Evolutionary conservation across 208 protist genomes (phyloP), one percentile per base, ranked within the genome.

Genomic region (Acanthamoeba lenticulata): DNA sequence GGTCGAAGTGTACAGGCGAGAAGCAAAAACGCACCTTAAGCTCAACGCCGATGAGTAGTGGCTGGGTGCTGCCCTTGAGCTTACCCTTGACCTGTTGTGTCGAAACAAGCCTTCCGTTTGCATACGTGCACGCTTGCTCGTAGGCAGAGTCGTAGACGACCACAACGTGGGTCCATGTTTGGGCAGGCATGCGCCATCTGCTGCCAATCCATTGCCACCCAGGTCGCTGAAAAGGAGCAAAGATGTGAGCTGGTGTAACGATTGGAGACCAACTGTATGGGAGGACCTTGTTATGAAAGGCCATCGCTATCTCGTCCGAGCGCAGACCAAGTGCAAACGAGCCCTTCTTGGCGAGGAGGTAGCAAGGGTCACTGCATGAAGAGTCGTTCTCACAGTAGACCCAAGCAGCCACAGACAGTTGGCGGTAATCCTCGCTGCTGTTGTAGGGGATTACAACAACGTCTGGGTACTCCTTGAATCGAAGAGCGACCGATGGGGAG

Each of bases 141-240:
- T 89, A 65, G 6, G 49, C 34, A 5, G 45, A 52, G 60, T 89
- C 79, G 79, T 89, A 89, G 79, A 42, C 36, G 29, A 89, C 47
- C 44, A 42, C 36, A 32, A 89, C 49, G 79, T 89, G 79, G 29
- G 79, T 89, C 79, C 79, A 89, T 24, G 42, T 62, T 44, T 62
- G 79, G n/a, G 36, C 13, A 13, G 79, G 79, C 79, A 89, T 62
- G 45, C 49, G 42, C 79, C 79, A 89, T n/a, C 79, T 13, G 47
- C 79, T 89, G 79, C 79, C 79, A 19, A 89, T 89, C 79, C 79
- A 89, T n/a, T 89, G 79, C 79, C 79, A 89, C 44, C 79, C 79
- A 15, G 69, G 69, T 9, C 69, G 69, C 69, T 79, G 69, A 36
- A 15, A 13, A 45, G 32, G 52, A 60, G 52, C 36, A 7, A 67